phyloP scores from a whole-genome alignment of 2,329 filamentous ascomycete species.

The Aspergillus tanneri region DNA sequence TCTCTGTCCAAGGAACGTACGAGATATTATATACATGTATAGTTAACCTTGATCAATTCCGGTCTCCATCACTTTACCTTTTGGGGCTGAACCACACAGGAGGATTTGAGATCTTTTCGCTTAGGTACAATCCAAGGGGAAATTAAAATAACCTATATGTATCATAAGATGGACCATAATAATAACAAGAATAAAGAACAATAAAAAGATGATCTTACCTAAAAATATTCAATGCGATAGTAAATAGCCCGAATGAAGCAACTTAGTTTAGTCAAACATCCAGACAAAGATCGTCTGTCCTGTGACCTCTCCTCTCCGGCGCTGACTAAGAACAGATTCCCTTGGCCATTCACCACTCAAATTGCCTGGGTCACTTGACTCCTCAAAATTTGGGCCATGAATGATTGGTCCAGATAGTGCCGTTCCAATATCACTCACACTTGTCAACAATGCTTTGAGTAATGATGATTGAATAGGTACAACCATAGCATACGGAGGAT shows the following conservation, averaged over 20 bases:
- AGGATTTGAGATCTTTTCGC: no score
- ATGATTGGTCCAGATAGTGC: conserved; percentile 18
- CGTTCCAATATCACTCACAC: conserved; percentile 18
- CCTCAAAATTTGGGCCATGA: conserved; percentile 19
- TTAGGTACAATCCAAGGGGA: no score
- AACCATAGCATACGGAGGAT: neutral
- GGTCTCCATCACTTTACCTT: neutral
- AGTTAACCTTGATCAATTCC: neutral
- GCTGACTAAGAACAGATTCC: conserved; percentile 21
- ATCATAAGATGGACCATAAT: neutral
- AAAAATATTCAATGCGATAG: conserved; percentile 11
- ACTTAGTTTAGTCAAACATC: conserved; percentile 23
- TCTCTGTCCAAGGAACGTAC: conserved; percentile 6
- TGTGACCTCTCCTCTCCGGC: conserved; percentile 20
- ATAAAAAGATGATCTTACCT: conserved; percentile 1
- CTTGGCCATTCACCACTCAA: conserved; percentile 17
- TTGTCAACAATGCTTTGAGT: conserved; percentile 5
- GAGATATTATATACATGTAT: neutral
- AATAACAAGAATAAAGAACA: neutral
- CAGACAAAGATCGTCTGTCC: conserved; percentile 25
- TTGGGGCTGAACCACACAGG: neutral
- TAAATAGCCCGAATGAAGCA: conserved; percentile 4
- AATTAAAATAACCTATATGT: no score
- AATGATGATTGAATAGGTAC: conserved; percentile 7
- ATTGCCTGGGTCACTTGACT: conserved; percentile 25